A percentile compares a stretch with the other conserved stretches of the same genome.
Evolutionary conservation across 306 rosid species (phyloP).

Genomic region (Gastrolobium villosum): DNA sequence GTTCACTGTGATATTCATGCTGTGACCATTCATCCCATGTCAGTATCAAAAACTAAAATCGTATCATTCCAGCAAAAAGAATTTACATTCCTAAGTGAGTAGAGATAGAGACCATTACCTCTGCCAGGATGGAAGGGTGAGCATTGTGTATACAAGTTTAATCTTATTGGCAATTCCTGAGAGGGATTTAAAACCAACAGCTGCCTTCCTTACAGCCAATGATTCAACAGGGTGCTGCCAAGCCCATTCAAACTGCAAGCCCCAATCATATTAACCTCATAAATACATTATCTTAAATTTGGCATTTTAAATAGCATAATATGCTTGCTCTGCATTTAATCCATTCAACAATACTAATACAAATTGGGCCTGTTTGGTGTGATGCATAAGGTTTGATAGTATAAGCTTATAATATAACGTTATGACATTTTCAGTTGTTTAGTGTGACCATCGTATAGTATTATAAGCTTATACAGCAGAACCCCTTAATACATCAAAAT

Average conservation of each 20-base stretch:
- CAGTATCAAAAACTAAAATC: conserved; percentile 36
- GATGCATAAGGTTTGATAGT: too few relatives aligned
- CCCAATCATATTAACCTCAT: conserved; percentile 38
- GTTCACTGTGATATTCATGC: conserved; percentile 85
- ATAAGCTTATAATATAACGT: too few relatives aligned
- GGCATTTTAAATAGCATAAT: conserved; percentile 4
- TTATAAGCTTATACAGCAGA: too few relatives aligned
- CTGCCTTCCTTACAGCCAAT: conserved; percentile 90
- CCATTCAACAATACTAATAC: neutral
- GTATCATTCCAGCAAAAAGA: neutral
- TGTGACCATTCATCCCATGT: conserved; percentile 51
- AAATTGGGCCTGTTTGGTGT: too few relatives aligned
- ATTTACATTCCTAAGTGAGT: neutral
- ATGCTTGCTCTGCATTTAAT: conserved; percentile 1
- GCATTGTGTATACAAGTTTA: conserved; percentile 97
- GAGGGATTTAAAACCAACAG: conserved; percentile 81
- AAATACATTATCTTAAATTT: neutral
- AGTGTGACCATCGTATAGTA: too few relatives aligned
- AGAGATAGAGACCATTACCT: conserved; percentile 59
- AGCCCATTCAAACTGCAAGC: conserved; percentile 98
- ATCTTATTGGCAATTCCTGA: conserved; percentile 88
- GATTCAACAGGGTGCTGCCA: conserved; percentile 98
- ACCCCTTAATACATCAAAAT: too few relatives aligned
- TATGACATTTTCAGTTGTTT: too few relatives aligned
- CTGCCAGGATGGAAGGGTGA: conserved; percentile 88